A percentile compares a stretch with the other conserved stretches of the same genome.
phyloP scores from a whole-genome alignment of 345 rosid genomes.

The Acer campestre region DNA sequence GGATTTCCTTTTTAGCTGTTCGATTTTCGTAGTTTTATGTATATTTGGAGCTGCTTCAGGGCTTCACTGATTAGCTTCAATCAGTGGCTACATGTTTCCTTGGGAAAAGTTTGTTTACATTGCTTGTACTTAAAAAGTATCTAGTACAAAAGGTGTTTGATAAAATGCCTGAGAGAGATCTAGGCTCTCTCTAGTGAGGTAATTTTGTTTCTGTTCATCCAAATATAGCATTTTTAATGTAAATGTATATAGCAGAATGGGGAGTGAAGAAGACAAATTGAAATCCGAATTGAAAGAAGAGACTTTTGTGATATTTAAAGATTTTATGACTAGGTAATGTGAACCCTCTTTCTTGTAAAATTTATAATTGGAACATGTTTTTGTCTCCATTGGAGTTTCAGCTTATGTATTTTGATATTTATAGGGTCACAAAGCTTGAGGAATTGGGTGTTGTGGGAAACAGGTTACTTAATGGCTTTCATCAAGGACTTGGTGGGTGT shows the following conservation, averaged over 20 bases:
- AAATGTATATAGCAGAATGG: slow-evolving; percentile 12
- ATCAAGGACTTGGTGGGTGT: slow-evolving; percentile 55
- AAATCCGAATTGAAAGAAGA: slow-evolving; percentile 34
- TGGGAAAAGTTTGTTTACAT: neutral
- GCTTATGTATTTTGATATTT: neutral
- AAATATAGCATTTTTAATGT: neutral
- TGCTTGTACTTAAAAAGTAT: too few relatives aligned
- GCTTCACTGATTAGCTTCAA: neutral
- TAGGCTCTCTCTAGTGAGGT: too few relatives aligned
- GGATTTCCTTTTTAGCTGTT: neutral
- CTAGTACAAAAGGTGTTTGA: neutral
- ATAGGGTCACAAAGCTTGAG: slow-evolving; percentile 64
- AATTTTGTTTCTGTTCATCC: too few relatives aligned
- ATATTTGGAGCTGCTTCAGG: neutral
- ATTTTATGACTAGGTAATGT: slow-evolving; percentile 53
- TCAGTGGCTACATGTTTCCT: neutral
- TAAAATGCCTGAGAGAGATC: neutral
- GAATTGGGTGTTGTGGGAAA: slow-evolving; percentile 48
- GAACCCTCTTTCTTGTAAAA: neutral
- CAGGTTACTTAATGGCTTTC: slow-evolving; percentile 52
- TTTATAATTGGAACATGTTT: neutral
- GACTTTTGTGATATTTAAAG: slow-evolving; percentile 40
- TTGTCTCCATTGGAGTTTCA: neutral
- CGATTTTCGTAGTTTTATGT: neutral
- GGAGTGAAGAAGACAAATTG: slow-evolving; percentile 19